A percentile compares a stretch with the other conserved stretches of the same genome.
These are phyloP conservation scores for Brassica hybrid DNA, from an alignment of 441 rosid genomes.

Conservation along the genomic window DNA sequence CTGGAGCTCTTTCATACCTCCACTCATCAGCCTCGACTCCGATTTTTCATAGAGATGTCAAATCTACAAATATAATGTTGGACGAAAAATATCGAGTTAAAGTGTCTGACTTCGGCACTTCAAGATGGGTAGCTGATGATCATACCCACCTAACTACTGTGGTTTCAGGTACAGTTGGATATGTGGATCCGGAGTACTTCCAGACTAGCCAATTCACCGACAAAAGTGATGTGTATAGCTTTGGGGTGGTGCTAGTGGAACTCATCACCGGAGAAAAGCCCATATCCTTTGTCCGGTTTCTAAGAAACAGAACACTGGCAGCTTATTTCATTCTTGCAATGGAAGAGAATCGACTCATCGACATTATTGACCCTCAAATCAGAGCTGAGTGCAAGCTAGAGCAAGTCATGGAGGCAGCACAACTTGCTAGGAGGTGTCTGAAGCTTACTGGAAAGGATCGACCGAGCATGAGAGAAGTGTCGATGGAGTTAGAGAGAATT, in stretches of 20 bases:
- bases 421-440: slow-evolving; percentile 31
- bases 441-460: slow-evolving; percentile 43
- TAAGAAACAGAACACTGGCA: slow-evolving; percentile 42
- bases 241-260: slow-evolving; percentile 30
- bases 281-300: slow-evolving; percentile 32
- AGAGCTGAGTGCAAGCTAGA: slow-evolving; percentile 25
- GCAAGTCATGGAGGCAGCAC: slow-evolving; percentile 40
- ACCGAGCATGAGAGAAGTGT: slow-evolving; percentile 50
- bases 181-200: slow-evolving; percentile 28
- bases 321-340: slow-evolving; percentile 36
- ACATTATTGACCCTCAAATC: slow-evolving; percentile 39
- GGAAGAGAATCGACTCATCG: slow-evolving; percentile 36
- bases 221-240: slow-evolving; percentile 4
- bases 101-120: slow-evolving; percentile 58
- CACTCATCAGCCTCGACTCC: neutral
- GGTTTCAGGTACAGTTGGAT: slow-evolving; percentile 43
- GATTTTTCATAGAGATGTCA: neutral
- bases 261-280: slow-evolving; percentile 46
- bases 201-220: neutral
- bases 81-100: slow-evolving; percentile 33
- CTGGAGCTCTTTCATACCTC: slow-evolving; percentile 1
- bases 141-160: slow-evolving; percentile 43
- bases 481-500: slow-evolving; percentile 41
- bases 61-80: neutral
- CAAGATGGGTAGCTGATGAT: slow-evolving; percentile 49